These are phyloP conservation scores for Diaporthe destruens DNA, from an alignment of 2,329 filamentous ascomycete species.

Conservation along the genomic window DNA sequence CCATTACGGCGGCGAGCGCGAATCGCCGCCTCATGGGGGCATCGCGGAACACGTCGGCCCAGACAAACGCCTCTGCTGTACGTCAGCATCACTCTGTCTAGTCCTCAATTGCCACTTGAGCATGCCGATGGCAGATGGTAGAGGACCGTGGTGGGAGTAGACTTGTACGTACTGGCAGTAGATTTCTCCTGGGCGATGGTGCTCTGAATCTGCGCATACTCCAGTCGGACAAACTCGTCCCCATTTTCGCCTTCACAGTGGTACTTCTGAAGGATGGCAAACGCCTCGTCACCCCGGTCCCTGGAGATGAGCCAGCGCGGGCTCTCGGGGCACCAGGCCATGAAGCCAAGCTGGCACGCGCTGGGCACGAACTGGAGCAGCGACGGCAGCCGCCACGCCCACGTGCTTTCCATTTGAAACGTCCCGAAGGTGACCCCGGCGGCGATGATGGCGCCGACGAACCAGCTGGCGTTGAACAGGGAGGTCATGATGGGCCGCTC, in stretches of 20 bases:
- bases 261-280: constrained; percentile 67
- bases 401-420: constrained; percentile 51
- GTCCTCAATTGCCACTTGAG: too few relatives aligned
- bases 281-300: constrained; percentile 67
- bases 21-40: constrained; percentile 52
- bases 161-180: constrained; percentile 51
- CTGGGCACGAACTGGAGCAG: constrained; percentile 49
- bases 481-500: constrained; percentile 50
- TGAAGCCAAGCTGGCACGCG: constrained; percentile 46
- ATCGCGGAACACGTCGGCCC: constrained; percentile 50
- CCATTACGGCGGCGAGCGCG: constrained; percentile 51
- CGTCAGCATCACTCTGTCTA: neutral
- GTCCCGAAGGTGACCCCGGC: constrained; percentile 53
- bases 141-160: neutral
- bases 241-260: constrained; percentile 67
- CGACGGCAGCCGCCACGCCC: constrained; percentile 53
- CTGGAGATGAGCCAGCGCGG: constrained; percentile 63
- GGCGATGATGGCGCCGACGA: constrained; percentile 52
- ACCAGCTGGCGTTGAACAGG: constrained; percentile 49
- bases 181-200: constrained; percentile 62
- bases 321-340: constrained; percentile 60
- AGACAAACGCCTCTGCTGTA: constrained; percentile 22
- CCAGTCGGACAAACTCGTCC: constrained; percentile 65
- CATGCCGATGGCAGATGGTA: neutral
- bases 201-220: constrained; percentile 68